Conservation (phyloP, 371 early-diverging fungal species). For the Conidiobolus incongruus region DNA sequence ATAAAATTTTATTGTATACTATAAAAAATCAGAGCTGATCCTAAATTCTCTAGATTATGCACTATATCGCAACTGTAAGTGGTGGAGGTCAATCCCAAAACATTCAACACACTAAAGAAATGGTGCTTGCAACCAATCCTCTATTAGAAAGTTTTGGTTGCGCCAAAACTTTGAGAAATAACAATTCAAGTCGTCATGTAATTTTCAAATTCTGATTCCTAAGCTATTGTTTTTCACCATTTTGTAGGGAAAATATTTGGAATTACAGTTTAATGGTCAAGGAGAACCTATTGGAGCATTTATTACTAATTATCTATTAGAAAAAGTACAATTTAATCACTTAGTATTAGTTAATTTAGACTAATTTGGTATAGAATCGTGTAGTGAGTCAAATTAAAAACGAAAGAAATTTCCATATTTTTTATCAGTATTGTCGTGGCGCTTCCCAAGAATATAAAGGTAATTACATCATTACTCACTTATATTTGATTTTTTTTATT, state of each 20-base stretch:
- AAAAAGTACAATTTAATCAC: constrained; percentile 44
- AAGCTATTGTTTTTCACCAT: not conserved
- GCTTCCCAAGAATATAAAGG: constrained; percentile 47
- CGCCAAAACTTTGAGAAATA: constrained; percentile 96
- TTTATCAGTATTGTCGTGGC: constrained; percentile 71
- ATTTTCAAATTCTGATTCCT: constrained; percentile 5
- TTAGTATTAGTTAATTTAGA: not conserved
- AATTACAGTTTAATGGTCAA: constrained; percentile 84
- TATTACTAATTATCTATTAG: constrained; percentile 95
- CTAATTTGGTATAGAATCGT: constrained; percentile 28
- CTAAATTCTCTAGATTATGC: constrained; percentile 74
- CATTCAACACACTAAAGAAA: constrained; percentile 82
- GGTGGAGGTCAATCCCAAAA: constrained; percentile 45
- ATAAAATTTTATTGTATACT: not conserved
- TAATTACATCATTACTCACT: constrained; percentile 5
- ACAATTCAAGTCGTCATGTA: constrained; percentile 96
- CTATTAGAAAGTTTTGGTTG: constrained; percentile 98
- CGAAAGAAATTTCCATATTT: constrained; percentile 97
- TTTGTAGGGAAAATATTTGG: constrained; percentile 87
- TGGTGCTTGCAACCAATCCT: constrained; percentile 92
- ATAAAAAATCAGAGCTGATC: not conserved
- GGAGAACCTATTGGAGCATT: constrained; percentile 93
- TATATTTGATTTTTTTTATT: not conserved
- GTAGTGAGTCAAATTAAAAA: constrained; percentile 87
- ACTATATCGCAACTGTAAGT: constrained; percentile 91